Conservation (phyloP, 2,329 filamentous ascomycete species). For the Pyricularia sp. region DNA sequence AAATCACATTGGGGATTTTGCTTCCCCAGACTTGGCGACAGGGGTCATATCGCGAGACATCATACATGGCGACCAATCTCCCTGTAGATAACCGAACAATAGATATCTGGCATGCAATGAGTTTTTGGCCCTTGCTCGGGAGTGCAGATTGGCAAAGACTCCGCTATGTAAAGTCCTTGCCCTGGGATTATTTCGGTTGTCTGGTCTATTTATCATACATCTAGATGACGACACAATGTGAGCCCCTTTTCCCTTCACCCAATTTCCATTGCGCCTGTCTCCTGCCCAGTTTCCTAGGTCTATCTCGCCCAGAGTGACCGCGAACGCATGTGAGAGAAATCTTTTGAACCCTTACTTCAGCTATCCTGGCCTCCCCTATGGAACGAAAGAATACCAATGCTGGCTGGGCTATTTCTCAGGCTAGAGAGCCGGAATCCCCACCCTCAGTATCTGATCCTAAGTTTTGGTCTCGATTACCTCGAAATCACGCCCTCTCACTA, state of each 20-base stretch:
- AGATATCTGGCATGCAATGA: not conserved
- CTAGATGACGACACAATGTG: not conserved
- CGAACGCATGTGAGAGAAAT: not conserved
- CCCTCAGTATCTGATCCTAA: not conserved
- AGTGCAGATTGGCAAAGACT: not conserved
- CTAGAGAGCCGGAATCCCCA: not conserved
- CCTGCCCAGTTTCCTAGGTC: not conserved
- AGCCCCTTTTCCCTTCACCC: not conserved
- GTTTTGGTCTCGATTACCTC: not conserved
- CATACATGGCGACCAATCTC: not conserved
- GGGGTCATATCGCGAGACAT: not conserved
- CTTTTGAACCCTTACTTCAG: not conserved
- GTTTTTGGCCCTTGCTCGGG: not conserved
- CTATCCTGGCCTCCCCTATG: not conserved
- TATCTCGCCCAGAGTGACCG: not conserved
- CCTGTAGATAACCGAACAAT: not conserved
- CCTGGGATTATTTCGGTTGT: not conserved
- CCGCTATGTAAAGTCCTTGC: not conserved
- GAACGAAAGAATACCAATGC: not conserved
- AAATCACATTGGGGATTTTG: not conserved
- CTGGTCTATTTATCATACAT: conserved; percentile 1
- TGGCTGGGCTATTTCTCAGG: not conserved
- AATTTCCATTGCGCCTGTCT: not conserved
- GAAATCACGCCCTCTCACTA: conserved; percentile 71
- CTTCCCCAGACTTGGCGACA: not conserved